A percentile compares a stretch with the other conserved stretches of the same genome.
phyloP scores from a whole-genome alignment of 169 alveolate genomes.

The Cryptosporidium ryanae region DNA sequence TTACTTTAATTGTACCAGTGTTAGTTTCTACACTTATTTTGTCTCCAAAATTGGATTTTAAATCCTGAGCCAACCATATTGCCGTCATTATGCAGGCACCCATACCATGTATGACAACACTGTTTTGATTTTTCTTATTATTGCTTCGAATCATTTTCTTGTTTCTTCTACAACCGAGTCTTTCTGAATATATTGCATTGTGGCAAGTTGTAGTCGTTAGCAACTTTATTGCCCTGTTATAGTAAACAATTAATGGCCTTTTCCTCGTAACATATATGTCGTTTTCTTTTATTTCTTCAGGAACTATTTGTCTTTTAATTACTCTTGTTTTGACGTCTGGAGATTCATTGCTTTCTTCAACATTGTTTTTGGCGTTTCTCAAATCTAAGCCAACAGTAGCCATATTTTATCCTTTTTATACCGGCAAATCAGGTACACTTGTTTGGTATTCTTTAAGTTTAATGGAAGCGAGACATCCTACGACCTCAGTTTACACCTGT shows the following conservation, averaged over 20 bases:
- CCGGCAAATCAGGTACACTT: too few relatives aligned
- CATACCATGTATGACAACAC: constrained; percentile 49
- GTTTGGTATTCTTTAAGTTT: too few relatives aligned
- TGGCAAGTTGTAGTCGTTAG: constrained; percentile 7
- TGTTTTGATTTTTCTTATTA: neutral
- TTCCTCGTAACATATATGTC: constrained; percentile 68
- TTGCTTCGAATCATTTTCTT: neutral
- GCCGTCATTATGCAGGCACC: constrained; percentile 74
- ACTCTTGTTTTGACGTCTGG: neutral
- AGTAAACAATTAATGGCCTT: constrained; percentile 60
- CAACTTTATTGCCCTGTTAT: constrained; percentile 37
- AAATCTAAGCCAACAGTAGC: neutral
- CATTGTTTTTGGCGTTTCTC: neutral
- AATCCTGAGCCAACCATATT: constrained; percentile 68
- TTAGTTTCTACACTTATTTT: constrained; percentile 20
- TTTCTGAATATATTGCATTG: constrained; percentile 42
- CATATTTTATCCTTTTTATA: too few relatives aligned
- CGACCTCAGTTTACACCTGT: neutral
- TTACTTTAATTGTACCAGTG: constrained; percentile 46
- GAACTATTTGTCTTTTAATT: constrained; percentile 6
- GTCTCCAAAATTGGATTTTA: constrained; percentile 52
- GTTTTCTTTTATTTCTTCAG: neutral
- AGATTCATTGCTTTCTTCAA: neutral
- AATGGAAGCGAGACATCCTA: neutral
- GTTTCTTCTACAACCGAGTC: constrained; percentile 53